A percentile compares a stretch with the other conserved stretches of the same genome.
phyloP scores from a whole-genome alignment of 148 eudicot genomes.

The Persicaria tinctoria region DNA sequence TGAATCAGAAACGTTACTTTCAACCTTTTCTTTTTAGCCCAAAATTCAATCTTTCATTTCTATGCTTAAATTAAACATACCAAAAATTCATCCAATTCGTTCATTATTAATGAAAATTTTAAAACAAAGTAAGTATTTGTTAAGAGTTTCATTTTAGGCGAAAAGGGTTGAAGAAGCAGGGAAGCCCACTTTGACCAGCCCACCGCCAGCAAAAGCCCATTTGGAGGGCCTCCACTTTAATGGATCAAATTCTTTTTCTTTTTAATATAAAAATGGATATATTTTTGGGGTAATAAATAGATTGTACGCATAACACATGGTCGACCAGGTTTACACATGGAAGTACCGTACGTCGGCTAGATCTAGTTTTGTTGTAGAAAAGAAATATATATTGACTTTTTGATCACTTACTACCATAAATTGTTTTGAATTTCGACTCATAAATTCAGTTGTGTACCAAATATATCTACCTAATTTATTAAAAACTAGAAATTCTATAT shows the following conservation, averaged over 20 bases:
- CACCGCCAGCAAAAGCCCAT: conserved; percentile 5
- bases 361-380: background rate
- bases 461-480: background rate
- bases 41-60: too few relatives aligned
- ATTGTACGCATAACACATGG: background rate
- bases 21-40: background rate
- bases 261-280: background rate
- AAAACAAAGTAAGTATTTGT: too few relatives aligned
- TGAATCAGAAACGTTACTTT: background rate
- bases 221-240: background rate
- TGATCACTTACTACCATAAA: background rate
- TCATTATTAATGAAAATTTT: too few relatives aligned
- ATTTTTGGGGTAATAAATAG: too few relatives aligned
- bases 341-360: background rate
- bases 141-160: too few relatives aligned
- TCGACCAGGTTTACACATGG: background rate
- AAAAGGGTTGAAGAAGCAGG: background rate
- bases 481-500: too few relatives aligned
- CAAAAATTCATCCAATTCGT: too few relatives aligned
- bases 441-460: background rate
- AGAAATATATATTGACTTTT: background rate
- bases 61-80: too few relatives aligned
- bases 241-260: background rate
- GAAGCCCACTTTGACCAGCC: background rate
- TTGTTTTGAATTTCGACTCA: background rate